Evolutionary conservation across 352 stramenopile genomes (phyloP), one percentile per base, ranked within the genome.

Genomic region (Phytophthora lateralis): DNA sequence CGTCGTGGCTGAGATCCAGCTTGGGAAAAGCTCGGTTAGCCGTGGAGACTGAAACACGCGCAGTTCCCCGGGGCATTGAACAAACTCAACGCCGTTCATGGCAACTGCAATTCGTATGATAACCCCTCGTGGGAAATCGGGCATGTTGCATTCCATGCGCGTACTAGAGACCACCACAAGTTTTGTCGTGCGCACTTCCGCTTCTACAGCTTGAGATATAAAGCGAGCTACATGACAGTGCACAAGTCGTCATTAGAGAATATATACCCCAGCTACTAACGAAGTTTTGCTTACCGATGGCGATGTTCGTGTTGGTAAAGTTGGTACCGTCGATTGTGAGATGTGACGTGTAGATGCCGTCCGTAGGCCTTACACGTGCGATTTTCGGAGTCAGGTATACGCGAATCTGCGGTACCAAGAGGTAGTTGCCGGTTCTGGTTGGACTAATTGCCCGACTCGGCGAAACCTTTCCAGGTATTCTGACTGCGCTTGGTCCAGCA

Each of bases 51-150:
- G 82, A 52, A 87, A 90, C 2, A 92, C 64, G 0, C 68, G 69
- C 2, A 89, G 55, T 18, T 88, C 75, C 4, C 66, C 78, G 2
- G 71, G 69, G 39, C 71, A 86, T 1, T 67, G 18, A 0, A 90
- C 58, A 47, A 88, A 91, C 37, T 90, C 83, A 30, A 87, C 57
- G 2, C 83, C 83, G 54, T 90, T 92, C 59, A 92, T 76, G 6
- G 80, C 73, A 32, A 91, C 46, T 2, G 57, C 64, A n/a, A 85
- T 71, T 3, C 67, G 66, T 6, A 91, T 78, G 2, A 82, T 37
- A 0, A 77, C 74, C 14, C 80, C 80, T 6, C 76, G 60, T 0
- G 80, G 72, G 20, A 89, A 91, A 24, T 91, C 82, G 0, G 82
- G 82, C 0, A 87, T 73, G n/a, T 39, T 54, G 21, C 76, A 88